phyloP scores from a whole-genome alignment of 495 filamentous ascomycete species.

The Hypoxylon perforatum region DNA sequence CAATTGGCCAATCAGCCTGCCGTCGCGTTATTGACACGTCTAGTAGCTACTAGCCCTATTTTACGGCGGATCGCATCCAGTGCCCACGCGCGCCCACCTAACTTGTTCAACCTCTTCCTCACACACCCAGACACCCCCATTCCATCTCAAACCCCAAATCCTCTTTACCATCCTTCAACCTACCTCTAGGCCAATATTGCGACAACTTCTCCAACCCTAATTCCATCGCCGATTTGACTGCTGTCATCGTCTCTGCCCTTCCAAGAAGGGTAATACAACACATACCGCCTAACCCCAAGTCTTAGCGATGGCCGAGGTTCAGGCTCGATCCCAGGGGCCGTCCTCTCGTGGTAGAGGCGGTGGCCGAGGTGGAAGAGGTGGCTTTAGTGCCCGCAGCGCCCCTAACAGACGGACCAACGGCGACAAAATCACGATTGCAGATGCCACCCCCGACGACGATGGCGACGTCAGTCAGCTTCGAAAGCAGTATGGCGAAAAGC shows the following conservation, averaged over 20 bases:
- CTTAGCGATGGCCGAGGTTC: constrained; percentile 89
- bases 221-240: constrained; percentile 46
- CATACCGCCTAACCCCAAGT: constrained; percentile 41
- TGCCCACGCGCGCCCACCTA: constrained; percentile 32
- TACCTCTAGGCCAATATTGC: constrained; percentile 40
- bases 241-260: constrained; percentile 53
- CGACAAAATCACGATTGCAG: constrained; percentile 65
- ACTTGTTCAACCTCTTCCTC: constrained; percentile 9
- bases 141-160: constrained; percentile 43
- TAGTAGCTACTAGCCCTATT: constrained; percentile 20
- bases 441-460: constrained; percentile 76
- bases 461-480: constrained; percentile 92
- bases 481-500: constrained; percentile 80
- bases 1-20: constrained; percentile 46
- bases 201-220: constrained; percentile 44
- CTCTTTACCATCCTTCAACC: constrained; percentile 43
- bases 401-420: constrained; percentile 72
- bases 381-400: constrained; percentile 75
- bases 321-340: constrained; percentile 72
- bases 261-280: constrained; percentile 56
- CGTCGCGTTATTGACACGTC: constrained; percentile 39
- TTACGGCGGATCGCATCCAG: constrained; percentile 27
- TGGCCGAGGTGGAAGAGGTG: constrained; percentile 83
- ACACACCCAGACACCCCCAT: constrained; percentile 1
- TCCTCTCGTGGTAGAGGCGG: constrained; percentile 80